Evolutionary conservation across 352 stramenopile species (phyloP).

Genomic region (Globisporangium perplexum): DNA sequence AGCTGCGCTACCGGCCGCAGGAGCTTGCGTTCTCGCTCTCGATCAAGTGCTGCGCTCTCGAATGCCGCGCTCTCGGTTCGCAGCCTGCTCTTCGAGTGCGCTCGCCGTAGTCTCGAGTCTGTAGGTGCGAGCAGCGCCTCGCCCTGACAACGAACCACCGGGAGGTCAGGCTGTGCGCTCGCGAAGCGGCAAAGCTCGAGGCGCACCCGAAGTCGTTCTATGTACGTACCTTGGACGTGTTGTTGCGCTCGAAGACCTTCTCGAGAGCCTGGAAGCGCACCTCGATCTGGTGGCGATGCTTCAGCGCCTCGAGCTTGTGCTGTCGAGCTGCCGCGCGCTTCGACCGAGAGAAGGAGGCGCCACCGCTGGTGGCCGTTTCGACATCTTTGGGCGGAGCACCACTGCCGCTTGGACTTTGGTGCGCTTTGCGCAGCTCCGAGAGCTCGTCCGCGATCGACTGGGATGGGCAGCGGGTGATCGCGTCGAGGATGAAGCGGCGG

Average conservation of each 20-base stretch:
- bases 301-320: slow-evolving; percentile 47
- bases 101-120: slow-evolving; percentile 1
- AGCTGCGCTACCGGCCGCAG: neutral
- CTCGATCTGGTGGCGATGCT: slow-evolving; percentile 42
- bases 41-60: neutral
- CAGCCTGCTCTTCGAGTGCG: slow-evolving; percentile 3
- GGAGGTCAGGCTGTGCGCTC: no score
- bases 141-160: neutral
- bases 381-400: neutral
- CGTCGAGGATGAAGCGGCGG: slow-evolving; percentile 61
- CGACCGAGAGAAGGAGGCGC: slow-evolving; percentile 13
- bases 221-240: slow-evolving; percentile 29
- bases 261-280: slow-evolving; percentile 58
- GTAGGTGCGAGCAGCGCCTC: neutral
- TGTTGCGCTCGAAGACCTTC: slow-evolving; percentile 43
- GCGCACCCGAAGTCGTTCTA: neutral
- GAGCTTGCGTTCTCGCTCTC: neutral
- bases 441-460: slow-evolving; percentile 56
- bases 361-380: neutral
- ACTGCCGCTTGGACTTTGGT: slow-evolving; percentile 1
- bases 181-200: neutral
- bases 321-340: slow-evolving; percentile 26
- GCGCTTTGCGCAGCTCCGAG: slow-evolving; percentile 27
- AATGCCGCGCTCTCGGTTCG: neutral
- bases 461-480: slow-evolving; percentile 50